A percentile compares a stretch with the other conserved stretches of the same genome.
Evolutionary conservation across 352 stramenopile genomes (phyloP).

Genomic region (Globisporangium acanthophoron): DNA sequence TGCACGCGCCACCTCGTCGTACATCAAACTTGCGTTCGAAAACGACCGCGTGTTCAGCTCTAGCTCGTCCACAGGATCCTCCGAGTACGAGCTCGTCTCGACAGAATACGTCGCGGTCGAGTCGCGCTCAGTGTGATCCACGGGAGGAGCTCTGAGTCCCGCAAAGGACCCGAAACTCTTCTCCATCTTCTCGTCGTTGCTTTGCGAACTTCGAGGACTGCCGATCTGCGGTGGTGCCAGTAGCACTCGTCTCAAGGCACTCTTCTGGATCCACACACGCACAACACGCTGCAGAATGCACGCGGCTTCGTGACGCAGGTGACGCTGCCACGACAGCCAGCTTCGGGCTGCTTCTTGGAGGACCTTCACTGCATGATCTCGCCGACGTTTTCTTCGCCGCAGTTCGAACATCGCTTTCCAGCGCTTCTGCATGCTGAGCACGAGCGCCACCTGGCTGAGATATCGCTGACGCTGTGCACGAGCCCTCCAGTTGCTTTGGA

Average conservation of each 20-base stretch:
- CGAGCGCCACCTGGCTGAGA: slow-evolving; percentile 22
- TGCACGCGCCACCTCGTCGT: slow-evolving; percentile 15
- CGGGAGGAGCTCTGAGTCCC: not conserved
- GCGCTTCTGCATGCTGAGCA: slow-evolving; percentile 43
- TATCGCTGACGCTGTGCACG: slow-evolving; percentile 25
- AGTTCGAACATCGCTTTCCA: slow-evolving; percentile 52
- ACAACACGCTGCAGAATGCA: slow-evolving; percentile 29
- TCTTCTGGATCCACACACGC: slow-evolving; percentile 19
- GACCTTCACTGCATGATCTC: slow-evolving; percentile 23
- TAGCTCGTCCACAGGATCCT: slow-evolving; percentile 15
- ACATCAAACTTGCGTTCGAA: slow-evolving; percentile 4
- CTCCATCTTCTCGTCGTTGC: slow-evolving; percentile 1
- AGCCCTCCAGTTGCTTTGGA: slow-evolving; percentile 53
- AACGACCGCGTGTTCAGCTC: slow-evolving; percentile 10
- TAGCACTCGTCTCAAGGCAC: not conserved
- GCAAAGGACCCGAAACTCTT: slow-evolving; percentile 3
- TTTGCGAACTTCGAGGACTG: not conserved
- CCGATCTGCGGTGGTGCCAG: not conserved
- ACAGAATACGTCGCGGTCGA: slow-evolving; percentile 18
- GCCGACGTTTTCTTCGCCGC: slow-evolving; percentile 25
- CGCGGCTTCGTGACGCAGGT: slow-evolving; percentile 18
- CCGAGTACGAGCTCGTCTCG: slow-evolving; percentile 14
- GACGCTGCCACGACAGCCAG: slow-evolving; percentile 22
- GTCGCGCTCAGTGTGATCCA: slow-evolving; percentile 11
- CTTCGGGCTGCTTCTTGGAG: slow-evolving; percentile 31